Evolutionary conservation across 2,329 filamentous ascomycete genomes (phyloP).

Genomic region (Huntiella moniliformis): DNA sequence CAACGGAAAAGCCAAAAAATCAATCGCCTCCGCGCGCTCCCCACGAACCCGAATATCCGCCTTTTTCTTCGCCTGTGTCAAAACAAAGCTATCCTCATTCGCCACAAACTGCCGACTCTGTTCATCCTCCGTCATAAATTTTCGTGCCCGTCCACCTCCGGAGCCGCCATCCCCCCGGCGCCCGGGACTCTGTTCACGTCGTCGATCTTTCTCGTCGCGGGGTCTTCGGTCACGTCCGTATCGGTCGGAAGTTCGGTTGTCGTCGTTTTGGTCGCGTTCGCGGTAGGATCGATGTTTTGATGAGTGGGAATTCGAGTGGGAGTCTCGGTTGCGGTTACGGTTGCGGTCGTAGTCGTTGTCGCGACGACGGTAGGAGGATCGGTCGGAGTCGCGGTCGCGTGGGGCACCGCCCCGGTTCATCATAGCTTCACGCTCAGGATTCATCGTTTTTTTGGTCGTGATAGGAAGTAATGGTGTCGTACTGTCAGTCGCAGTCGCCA

Average conservation of each 20-base stretch:
- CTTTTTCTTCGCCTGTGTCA: slow-evolving; percentile 96
- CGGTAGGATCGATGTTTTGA: slow-evolving; percentile 18
- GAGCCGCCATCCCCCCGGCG: slow-evolving; percentile 11
- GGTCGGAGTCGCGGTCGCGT: not conserved
- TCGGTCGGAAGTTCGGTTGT: slow-evolving; percentile 29
- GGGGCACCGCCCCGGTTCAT: slow-evolving; percentile 16
- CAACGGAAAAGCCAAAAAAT: slow-evolving; percentile 81
- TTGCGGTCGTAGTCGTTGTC: slow-evolving; percentile 2
- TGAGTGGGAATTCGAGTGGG: slow-evolving; percentile 24
- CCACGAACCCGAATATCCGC: slow-evolving; percentile 86
- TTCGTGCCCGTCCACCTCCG: slow-evolving; percentile 21
- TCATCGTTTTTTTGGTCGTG: slow-evolving; percentile 22
- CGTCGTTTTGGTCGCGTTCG: slow-evolving; percentile 34
- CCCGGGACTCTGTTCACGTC: not conserved
- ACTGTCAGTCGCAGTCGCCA: no score
- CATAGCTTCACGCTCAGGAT: slow-evolving; percentile 36
- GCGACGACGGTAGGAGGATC: not conserved
- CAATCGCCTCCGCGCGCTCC: slow-evolving; percentile 76
- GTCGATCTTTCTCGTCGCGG: not conserved
- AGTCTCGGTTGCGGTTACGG: slow-evolving; percentile 24
- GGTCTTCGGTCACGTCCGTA: not conserved
- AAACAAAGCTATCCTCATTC: slow-evolving; percentile 86
- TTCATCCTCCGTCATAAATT: slow-evolving; percentile 50
- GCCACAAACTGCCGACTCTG: slow-evolving; percentile 71
- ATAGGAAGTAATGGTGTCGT: not conserved